phyloP scores from a whole-genome alignment of 352 stramenopile species.

The Globisporangium heterothallicum region DNA sequence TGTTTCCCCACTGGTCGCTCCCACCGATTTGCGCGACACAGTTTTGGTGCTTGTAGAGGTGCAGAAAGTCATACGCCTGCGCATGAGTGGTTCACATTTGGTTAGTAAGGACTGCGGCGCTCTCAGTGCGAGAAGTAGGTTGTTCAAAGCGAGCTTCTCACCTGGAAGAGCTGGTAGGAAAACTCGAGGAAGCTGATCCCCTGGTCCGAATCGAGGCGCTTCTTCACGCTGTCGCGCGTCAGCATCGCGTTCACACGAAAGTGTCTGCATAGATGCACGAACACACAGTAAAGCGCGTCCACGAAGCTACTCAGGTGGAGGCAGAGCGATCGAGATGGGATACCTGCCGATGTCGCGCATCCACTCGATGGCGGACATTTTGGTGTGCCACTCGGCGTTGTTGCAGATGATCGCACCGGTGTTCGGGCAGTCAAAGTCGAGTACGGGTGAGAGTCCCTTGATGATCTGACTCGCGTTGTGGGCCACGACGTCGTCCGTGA shows the following conservation, averaged over 20 bases:
- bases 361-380: slow-evolving; percentile 95
- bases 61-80: slow-evolving; percentile 97
- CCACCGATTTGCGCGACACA: slow-evolving; percentile 96
- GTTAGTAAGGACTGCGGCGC: neutral
- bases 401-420: slow-evolving; percentile 96
- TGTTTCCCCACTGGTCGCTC: slow-evolving; percentile 99
- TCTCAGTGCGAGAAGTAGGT: neutral
- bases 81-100: too few relatives aligned
- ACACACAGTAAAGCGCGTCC: neutral
- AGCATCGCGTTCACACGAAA: slow-evolving; percentile 99
- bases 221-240: slow-evolving; percentile 96
- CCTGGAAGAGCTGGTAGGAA: slow-evolving; percentile 99
- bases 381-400: slow-evolving; percentile 96
- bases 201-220: slow-evolving; percentile 92
- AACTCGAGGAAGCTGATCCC: slow-evolving; percentile 99
- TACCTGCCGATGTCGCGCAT: slow-evolving; percentile 94
- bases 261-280: slow-evolving; percentile 30
- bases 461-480: slow-evolving; percentile 89
- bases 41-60: slow-evolving; percentile 90
- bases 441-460: slow-evolving; percentile 90
- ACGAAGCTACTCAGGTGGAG: neutral
- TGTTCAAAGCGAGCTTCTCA: slow-evolving; percentile 9
- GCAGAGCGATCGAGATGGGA: neutral
- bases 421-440: slow-evolving; percentile 88
- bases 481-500: slow-evolving; percentile 92